Conservation (phyloP, 108 stramenopile genomes). For the Licmophora abbreviata region DNA sequence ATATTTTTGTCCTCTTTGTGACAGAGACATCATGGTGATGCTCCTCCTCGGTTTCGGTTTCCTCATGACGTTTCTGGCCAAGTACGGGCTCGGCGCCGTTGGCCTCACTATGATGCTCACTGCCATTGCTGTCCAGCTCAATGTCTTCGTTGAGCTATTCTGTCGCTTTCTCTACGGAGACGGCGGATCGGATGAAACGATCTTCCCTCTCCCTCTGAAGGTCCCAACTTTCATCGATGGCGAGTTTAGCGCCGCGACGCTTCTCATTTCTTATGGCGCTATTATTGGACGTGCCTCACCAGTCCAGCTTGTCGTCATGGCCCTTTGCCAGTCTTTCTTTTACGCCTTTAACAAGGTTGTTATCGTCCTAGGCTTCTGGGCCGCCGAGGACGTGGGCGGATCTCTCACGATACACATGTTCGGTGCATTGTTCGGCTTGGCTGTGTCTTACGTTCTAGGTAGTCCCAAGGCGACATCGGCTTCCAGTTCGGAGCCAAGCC, state of each 20-base stretch:
- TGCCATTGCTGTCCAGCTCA: slow-evolving; percentile 22
- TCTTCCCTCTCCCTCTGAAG: slow-evolving; percentile 14
- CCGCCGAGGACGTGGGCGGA: slow-evolving; percentile 43
- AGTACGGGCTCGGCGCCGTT: slow-evolving; percentile 40
- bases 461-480: slow-evolving; percentile 4
- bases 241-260: slow-evolving; percentile 38
- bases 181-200: slow-evolving; percentile 5
- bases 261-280: slow-evolving; percentile 48
- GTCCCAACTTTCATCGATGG: slow-evolving; percentile 25
- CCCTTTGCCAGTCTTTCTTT: slow-evolving; percentile 23
- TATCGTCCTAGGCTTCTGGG: slow-evolving; percentile 16
- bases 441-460: slow-evolving; percentile 23
- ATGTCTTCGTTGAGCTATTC: slow-evolving; percentile 22
- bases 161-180: slow-evolving; percentile 9
- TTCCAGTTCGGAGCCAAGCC: slow-evolving; percentile 3
- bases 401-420: slow-evolving; percentile 40
- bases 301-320: slow-evolving; percentile 31
- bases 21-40: slow-evolving; percentile 45
- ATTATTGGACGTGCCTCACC: slow-evolving; percentile 35
- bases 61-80: slow-evolving; percentile 46
- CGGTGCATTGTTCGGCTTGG: slow-evolving; percentile 56
- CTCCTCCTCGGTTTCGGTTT: slow-evolving; percentile 48
- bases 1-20: slow-evolving; percentile 17
- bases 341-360: slow-evolving; percentile 39
- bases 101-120: slow-evolving; percentile 37